These are phyloP conservation scores for Chaetomium cochliodes DNA, from an alignment of 495 filamentous ascomycete genomes.

Conservation along the genomic window DNA sequence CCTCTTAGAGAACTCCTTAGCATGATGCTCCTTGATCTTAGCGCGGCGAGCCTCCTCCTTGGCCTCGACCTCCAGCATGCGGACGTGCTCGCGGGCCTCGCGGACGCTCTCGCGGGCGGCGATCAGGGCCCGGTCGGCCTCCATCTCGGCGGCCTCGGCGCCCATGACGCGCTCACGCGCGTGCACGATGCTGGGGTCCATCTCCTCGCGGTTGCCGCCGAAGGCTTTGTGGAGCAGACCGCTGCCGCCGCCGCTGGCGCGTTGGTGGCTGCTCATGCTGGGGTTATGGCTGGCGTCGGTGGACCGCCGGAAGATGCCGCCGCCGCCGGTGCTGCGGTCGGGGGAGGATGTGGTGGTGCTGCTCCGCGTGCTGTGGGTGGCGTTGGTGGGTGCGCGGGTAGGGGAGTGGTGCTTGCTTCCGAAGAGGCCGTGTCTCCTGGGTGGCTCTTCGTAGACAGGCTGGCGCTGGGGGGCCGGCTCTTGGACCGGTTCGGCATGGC, in stretches of 20 bases:
- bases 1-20: slow-evolving; percentile 60
- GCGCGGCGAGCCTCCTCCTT: slow-evolving; percentile 58
- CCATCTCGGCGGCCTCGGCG: slow-evolving; percentile 59
- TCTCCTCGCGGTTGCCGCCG: slow-evolving; percentile 41
- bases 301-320: slow-evolving; percentile 24
- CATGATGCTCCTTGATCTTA: slow-evolving; percentile 66
- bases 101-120: slow-evolving; percentile 56
- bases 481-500: slow-evolving; percentile 40
- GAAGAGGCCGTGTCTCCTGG: slow-evolving; percentile 45
- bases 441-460: slow-evolving; percentile 29
- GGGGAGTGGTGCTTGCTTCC: slow-evolving; percentile 46
- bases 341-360: slow-evolving; percentile 28
- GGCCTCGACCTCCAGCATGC: slow-evolving; percentile 61
- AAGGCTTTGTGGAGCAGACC: slow-evolving; percentile 45
- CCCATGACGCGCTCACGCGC: slow-evolving; percentile 57
- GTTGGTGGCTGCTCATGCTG: slow-evolving; percentile 2
- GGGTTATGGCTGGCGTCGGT: slow-evolving; percentile 25
- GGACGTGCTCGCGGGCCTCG: slow-evolving; percentile 62
- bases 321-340: slow-evolving; percentile 10
- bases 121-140: slow-evolving; percentile 61
- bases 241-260: neutral
- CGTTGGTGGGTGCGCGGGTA: slow-evolving; percentile 37
- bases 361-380: slow-evolving; percentile 34
- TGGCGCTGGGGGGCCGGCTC: slow-evolving; percentile 33
- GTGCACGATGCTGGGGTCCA: slow-evolving; percentile 58